Conservation (phyloP, 2,329 filamentous ascomycete genomes). For the Plenodomus biglobosus region DNA sequence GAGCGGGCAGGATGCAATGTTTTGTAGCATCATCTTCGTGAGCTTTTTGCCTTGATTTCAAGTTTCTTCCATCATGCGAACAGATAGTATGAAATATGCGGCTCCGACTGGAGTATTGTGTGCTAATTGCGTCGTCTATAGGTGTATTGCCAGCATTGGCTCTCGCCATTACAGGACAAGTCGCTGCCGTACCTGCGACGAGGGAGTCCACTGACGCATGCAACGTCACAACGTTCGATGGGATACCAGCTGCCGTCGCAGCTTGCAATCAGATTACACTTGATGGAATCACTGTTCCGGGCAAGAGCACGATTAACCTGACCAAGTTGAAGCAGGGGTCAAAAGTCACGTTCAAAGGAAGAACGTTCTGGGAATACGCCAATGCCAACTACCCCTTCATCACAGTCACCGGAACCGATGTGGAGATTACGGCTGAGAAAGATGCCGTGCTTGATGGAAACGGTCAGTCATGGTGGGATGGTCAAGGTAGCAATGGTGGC, state of each 20-base stretch:
- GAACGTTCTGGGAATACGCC: slow-evolving; percentile 32
- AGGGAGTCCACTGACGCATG: slow-evolving; percentile 11
- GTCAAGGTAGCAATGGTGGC: slow-evolving; percentile 52
- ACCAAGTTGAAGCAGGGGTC: slow-evolving; percentile 46
- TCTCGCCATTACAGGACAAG: slow-evolving; percentile 2
- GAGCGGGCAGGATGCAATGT: background rate
- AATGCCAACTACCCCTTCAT: slow-evolving; percentile 42
- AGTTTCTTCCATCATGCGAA: background rate
- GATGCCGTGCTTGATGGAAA: slow-evolving; percentile 28
- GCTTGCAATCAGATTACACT: slow-evolving; percentile 49
- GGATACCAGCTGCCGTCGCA: slow-evolving; percentile 37
- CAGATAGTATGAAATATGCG: background rate
- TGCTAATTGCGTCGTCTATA: slow-evolving; percentile 1
- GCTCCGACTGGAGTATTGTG: background rate
- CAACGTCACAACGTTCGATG: slow-evolving; percentile 23
- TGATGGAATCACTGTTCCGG: slow-evolving; percentile 41
- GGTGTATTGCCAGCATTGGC: slow-evolving; percentile 10
- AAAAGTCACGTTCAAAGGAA: slow-evolving; percentile 44
- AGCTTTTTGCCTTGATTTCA: background rate
- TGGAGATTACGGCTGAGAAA: slow-evolving; percentile 48
- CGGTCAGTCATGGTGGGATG: slow-evolving; percentile 28
- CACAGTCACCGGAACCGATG: slow-evolving; percentile 39
- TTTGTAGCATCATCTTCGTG: background rate
- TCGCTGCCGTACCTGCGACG: background rate
- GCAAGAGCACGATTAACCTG: slow-evolving; percentile 46